Conservation (phyloP, 306 rosid species). For the Prunus armeniaca region DNA sequence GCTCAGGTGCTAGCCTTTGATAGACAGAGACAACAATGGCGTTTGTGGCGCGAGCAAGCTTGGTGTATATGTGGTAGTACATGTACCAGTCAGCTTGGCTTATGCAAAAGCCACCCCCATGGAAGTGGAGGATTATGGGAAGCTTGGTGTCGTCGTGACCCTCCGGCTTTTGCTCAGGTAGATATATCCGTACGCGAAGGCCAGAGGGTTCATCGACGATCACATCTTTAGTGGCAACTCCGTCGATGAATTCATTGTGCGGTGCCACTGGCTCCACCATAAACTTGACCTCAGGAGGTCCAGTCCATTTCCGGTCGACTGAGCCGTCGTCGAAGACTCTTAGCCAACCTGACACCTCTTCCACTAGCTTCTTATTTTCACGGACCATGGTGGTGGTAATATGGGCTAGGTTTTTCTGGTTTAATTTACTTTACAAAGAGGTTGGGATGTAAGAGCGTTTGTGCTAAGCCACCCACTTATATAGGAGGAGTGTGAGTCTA, state of each 20-base stretch:
- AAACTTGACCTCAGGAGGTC: constrained; percentile 45
- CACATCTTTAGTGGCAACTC: constrained; percentile 46
- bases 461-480: too few relatives aligned
- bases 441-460: too few relatives aligned
- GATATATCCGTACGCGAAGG: constrained; percentile 42
- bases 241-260: constrained; percentile 44
- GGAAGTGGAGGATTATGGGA: constrained; percentile 58
- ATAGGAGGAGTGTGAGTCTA: too few relatives aligned
- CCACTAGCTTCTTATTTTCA: constrained; percentile 23
- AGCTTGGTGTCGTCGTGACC: constrained; percentile 14
- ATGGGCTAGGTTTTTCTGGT: too few relatives aligned
- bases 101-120: constrained; percentile 81
- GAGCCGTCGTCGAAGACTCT: constrained; percentile 57
- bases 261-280: constrained; percentile 48
- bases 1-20: constrained; percentile 56
- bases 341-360: constrained; percentile 75
- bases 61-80: constrained; percentile 51
- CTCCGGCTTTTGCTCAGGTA: constrained; percentile 30
- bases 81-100: constrained; percentile 65
- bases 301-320: constrained; percentile 65
- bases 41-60: constrained; percentile 24
- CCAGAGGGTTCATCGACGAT: background rate
- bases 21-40: constrained; percentile 47
- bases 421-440: too few relatives aligned
- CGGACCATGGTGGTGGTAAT: constrained; percentile 25